Evolutionary conservation across 164 flowering plant species (phyloP), one percentile per base, ranked within the genome.

Genomic region (Vitis cinerea): DNA sequence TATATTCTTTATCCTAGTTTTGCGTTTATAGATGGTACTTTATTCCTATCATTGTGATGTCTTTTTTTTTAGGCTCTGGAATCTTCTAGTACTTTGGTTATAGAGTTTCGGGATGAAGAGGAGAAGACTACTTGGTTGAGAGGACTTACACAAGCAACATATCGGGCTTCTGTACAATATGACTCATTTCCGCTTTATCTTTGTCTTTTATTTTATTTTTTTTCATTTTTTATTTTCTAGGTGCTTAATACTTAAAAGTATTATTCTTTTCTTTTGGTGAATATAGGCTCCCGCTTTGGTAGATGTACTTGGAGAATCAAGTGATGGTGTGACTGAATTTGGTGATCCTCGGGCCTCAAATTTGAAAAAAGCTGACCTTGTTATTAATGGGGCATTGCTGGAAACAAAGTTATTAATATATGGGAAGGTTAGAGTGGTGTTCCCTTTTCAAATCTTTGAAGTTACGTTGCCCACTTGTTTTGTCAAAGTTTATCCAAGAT

Each of bases 91-190:
- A 90, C 97, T 8, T 84, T 90, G 89, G 74, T 93, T 62, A 72
- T 96, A 50, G 89, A 92, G 76, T 89, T 93, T 68, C 84, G 50
- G 55, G 84, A 84, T 69, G 90, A 88, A 68, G 84, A 79, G 70
- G 91, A 87, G 77, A 93, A 92, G 81, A 72, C 82, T 47, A 68
- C 70, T 51, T 96, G 99, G 99, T 74, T 89, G 62, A 91, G 85
- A 71, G 90, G 86, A 75, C 98, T 96, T 72, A 70, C 78, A 51
- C 87, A 83, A 74, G 94, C 97, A 60, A 93, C 93, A 48, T 96
- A 93, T 78, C 88, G 82, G 80, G 97, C 98, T 74, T 93, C 99
- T 71, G 99, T 93, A 86, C 65, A 51, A 56, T 19, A 52, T 50
- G 50, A 14, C 47, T 23, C 23, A 16, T 31, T 62, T 52, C 31